Evolutionary conservation across 2,329 filamentous ascomycete genomes (phyloP).

Genomic region (Exophiala alcalophila): DNA sequence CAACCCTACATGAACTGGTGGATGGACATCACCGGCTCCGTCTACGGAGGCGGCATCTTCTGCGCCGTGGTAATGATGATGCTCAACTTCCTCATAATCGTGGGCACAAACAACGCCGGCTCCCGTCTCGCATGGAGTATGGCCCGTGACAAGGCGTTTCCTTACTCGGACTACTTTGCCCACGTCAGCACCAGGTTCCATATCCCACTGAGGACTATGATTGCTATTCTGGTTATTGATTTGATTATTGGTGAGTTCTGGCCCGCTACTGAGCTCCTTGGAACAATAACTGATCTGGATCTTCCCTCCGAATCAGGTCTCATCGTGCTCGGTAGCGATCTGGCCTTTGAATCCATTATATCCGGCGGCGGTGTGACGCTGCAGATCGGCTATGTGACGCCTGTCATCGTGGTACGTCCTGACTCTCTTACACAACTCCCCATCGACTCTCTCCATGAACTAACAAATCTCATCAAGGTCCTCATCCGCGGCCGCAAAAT

Average conservation of each 20-base stretch:
- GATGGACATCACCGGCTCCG: slow-evolving; percentile 41
- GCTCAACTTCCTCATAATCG: slow-evolving; percentile 25
- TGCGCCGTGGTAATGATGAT: slow-evolving; percentile 25
- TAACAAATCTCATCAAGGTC: slow-evolving; percentile 8
- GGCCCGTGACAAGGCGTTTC: slow-evolving; percentile 60
- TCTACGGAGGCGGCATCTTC: slow-evolving; percentile 33
- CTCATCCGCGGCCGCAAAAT: slow-evolving; percentile 24
- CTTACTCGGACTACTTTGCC: slow-evolving; percentile 54
- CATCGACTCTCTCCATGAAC: not conserved
- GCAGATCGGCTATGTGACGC: slow-evolving; percentile 23
- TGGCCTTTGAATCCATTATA: slow-evolving; percentile 26
- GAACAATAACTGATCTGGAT: no score
- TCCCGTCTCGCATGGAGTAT: slow-evolving; percentile 24
- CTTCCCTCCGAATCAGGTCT: no score
- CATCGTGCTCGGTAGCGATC: slow-evolving; percentile 23
- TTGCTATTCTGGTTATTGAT: slow-evolving; percentile 23
- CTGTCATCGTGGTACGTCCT: slow-evolving; percentile 20
- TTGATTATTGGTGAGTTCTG: slow-evolving; percentile 22
- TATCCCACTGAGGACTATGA: slow-evolving; percentile 49
- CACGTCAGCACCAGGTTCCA: slow-evolving; percentile 53
- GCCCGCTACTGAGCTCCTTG: no score
- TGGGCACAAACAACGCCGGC: slow-evolving; percentile 24
- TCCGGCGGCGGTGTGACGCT: slow-evolving; percentile 23
- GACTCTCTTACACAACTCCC: not conserved
- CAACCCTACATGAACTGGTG: slow-evolving; percentile 30